phyloP scores from a whole-genome alignment of 75 land plant genomes.

The Picea glauca region DNA sequence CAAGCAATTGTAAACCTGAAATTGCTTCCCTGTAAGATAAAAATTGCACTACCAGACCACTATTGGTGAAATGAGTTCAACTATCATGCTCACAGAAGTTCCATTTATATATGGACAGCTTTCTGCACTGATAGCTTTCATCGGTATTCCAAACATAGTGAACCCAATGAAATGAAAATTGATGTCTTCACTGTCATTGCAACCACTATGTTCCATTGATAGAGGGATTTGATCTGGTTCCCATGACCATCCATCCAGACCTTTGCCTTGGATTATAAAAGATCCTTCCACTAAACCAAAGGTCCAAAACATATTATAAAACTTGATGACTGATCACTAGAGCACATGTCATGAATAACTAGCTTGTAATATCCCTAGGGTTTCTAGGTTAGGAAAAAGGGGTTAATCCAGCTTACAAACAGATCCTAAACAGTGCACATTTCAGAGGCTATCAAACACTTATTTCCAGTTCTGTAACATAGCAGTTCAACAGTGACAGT shows the following conservation, averaged over 20 bases:
- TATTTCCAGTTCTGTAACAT: too few species aligned
- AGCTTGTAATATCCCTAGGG: too few species aligned
- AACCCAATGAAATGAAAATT: constrained; percentile 90
- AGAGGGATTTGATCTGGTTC: constrained; percentile 77
- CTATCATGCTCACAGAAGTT: constrained; percentile 67
- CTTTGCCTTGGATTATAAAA: constrained; percentile 62
- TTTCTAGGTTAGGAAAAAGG: too few species aligned
- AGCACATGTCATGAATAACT: too few species aligned
- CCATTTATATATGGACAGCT: constrained; percentile 62
- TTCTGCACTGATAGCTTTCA: constrained; percentile 76
- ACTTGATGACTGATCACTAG: too few species aligned
- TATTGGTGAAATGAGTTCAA: constrained; percentile 48
- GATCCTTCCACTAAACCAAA: constrained; percentile 43
- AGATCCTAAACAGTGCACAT: too few species aligned
- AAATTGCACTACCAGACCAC: constrained; percentile 35
- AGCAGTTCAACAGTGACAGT: too few species aligned
- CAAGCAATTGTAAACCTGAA: constrained; percentile 30
- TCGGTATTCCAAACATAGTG: constrained; percentile 62
- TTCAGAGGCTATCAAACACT: too few species aligned
- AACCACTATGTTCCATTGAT: constrained; percentile 72
- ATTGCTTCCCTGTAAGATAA: constrained; percentile 45
- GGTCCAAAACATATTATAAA: too few species aligned
- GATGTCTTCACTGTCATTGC: constrained; percentile 88
- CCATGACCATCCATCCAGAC: constrained; percentile 95
- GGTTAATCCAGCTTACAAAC: too few species aligned